Base-by-base conservation (phyloP, 139 green algal genomes). In the Coccomyxa sp. region DNA sequence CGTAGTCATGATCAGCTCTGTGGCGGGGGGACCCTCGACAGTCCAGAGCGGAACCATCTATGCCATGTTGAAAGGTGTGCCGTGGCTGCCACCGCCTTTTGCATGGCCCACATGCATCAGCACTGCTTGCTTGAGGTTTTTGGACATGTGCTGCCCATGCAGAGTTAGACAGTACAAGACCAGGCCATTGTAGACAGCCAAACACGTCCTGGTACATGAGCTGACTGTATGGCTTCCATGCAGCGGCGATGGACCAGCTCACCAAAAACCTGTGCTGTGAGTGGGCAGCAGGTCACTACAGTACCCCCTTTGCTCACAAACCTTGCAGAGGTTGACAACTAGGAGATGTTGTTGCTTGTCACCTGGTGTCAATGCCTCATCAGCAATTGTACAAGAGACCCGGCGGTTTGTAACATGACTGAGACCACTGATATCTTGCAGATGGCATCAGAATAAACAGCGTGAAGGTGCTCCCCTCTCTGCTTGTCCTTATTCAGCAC, bases 201-300 rank as follows among this genome's bases (percentile, higher is more conserved):
- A 18, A 16, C 24, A 38, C 31, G 14, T 22, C 68, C 22, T 10
- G 34, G 2, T 64, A 3, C 50, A 18, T 64, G 5, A 64, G 22
- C 27, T 7, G 50, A 3, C 50, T 64, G 18, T 64, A 31, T 64
- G 14, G 5, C 50, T 64, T 41, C 24, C 8, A 8, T 83, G 82
- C 83, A 90, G 93, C 91, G n/a, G 89, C 90, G 0, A 82, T 99
- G 74, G 98, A 99, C 81, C 96, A 98, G 79, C 79, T 98, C 38
- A 87, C 89, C 1, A 87, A 85, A 31, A 95, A 92, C 73, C 78
- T 97, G 35, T 90, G 92, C 0, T 95, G 89, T 70, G 95, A 98
- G 76, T 98, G 95, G 95, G 95, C 91, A 0, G 41, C 36, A n/a
- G n/a, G n/a, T n/a, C n/a, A n/a, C n/a, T n/a, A n/a, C n/a, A n/a